Base-by-base conservation (phyloP, 73 alveolate species). In the Tetrahymena thermophila region DNA sequence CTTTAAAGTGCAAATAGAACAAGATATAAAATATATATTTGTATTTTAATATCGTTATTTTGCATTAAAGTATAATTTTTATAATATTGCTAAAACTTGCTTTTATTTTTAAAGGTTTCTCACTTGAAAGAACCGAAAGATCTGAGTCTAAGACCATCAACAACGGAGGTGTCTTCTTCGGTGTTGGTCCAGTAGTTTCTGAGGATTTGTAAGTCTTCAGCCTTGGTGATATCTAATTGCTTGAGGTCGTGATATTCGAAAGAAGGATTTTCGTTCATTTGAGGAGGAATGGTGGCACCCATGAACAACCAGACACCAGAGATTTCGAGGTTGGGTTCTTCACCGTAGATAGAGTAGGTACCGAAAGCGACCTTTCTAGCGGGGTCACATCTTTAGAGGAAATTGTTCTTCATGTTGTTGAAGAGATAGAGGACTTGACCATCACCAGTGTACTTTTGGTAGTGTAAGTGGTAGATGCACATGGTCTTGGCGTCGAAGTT, bases 271-370 rank as follows among this genome's bases (percentile, higher is more conserved):
- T 71, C 89, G 89, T 71, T 71, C 89, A 71, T 71, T 71, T 71
- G 40, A n/a, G 35, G 35, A 31, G 98, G 99, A 94, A 98, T 96
- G 21, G 96, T 99, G 21, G 95, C 94, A 35, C 99, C 99, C 98
- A 99, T 98, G 99, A 98, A 97, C 97, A 98, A 83, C 98, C 99
- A 98, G 93, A 98, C 98, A 83, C 99, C 99, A 94, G 96, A 97
- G 58, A 98, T 97, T 43, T 99, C 99, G 43, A 98, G 98, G 93
- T 96, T 96, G 28, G 99, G 99, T 93, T 97, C 99, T 35, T 96
- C 99, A 40, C 99, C 99, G 95, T 97, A 97, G 93, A 99, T 98
- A 84, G 99, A 99, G 57, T 96, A 97, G 31, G 96, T 97, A 35
- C 99, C 99, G 94, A 98, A 96, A 84, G 99, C 94, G 96, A 96